Conservation (phyloP, 2,329 filamentous ascomycete genomes). For the Cladosporium sp. region DNA sequence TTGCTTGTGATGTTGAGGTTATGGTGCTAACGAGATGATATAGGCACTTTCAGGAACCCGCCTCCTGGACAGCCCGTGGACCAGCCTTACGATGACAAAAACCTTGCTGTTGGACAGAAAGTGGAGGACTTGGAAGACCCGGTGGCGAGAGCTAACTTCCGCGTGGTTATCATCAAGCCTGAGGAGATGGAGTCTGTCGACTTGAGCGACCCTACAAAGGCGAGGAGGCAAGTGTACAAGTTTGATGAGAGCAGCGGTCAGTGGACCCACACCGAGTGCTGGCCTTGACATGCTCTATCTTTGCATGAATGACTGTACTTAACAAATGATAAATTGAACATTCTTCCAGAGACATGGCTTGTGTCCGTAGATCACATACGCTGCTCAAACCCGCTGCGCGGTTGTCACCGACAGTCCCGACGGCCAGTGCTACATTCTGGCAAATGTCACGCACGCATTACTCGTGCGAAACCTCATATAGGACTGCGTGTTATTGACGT, state of each 20-base stretch:
- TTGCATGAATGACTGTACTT: neutral
- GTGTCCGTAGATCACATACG: neutral
- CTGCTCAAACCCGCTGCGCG: neutral
- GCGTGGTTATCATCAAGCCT: conserved; percentile 83
- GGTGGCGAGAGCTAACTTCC: conserved; percentile 72
- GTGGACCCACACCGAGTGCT: conserved; percentile 71
- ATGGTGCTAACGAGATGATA: conserved; percentile 17
- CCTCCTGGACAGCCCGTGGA: conserved; percentile 50
- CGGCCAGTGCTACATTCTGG: neutral
- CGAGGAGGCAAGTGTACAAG: conserved; percentile 67
- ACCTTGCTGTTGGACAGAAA: conserved; percentile 58
- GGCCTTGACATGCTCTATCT: conserved; percentile 53
- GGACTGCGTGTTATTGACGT: neutral
- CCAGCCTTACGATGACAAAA: conserved; percentile 46
- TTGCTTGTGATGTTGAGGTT: neutral
- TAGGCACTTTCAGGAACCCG: conserved; percentile 64
- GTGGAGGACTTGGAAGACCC: conserved; percentile 70
- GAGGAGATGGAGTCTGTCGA: conserved; percentile 75
- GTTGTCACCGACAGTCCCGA: neutral
- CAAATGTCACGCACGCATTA: neutral
- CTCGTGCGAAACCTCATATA: neutral
- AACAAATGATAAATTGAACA: neutral
- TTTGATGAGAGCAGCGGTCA: conserved; percentile 52
- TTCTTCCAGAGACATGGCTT: neutral
- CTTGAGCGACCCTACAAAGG: conserved; percentile 64